phyloP scores from a whole-genome alignment of 805 yeast species.

The Ogataea populi-albae region DNA sequence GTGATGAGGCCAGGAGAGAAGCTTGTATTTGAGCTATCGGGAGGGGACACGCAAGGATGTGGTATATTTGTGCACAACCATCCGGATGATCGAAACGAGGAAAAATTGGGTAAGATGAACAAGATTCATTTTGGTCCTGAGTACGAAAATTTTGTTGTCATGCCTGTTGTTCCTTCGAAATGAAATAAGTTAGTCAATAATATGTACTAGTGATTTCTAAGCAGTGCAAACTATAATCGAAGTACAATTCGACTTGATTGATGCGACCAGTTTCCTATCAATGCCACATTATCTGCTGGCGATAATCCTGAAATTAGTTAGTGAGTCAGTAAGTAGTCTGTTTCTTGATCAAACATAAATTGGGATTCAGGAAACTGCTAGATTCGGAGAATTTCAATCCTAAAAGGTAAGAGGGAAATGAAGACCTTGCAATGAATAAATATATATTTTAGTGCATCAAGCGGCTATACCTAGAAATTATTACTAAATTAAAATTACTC shows the following conservation, averaged over 20 bases:
- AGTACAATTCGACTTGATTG: no score
- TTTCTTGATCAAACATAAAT: no score
- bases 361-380: no score
- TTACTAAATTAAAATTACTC: no score
- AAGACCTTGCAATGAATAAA: not conserved
- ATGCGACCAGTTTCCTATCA: no score
- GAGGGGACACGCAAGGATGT: conserved; percentile 12
- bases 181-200: not conserved
- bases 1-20: conserved; percentile 8
- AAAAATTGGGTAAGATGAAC: conserved; percentile 8
- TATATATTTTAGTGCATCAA: not conserved
- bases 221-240: no score
- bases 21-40: conserved; percentile 9
- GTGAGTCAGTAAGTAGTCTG: no score
- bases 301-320: no score
- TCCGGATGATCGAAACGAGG: conserved; percentile 10
- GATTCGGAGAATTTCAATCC: no score
- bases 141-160: conserved; percentile 7
- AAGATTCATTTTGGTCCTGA: conserved; percentile 7
- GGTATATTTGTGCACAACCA: conserved; percentile 10
- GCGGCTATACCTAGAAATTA: no score
- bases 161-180: conserved; percentile 5
- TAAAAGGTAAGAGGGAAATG: no score
- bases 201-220: not conserved
- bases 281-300: no score